Percentiles rank a stretch among this genome's conserved stretches.
phyloP scores from a whole-genome alignment of 306 rosid species.

The Trifolium subterraneum region DNA sequence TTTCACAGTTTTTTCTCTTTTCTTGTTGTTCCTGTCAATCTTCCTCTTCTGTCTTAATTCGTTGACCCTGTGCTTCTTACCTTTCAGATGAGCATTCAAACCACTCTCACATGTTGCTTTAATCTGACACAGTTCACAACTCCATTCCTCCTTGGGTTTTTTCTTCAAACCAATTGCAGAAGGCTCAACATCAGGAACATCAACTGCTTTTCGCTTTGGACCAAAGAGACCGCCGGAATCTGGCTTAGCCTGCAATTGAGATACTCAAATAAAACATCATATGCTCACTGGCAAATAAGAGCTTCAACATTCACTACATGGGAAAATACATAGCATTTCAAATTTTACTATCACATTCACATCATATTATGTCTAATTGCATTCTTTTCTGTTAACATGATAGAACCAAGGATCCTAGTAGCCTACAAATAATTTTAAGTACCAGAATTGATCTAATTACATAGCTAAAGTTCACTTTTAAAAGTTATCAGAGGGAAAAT shows the following conservation, averaged over 20 bases:
- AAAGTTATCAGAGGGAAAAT: too few relatives aligned
- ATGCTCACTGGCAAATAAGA: constrained; percentile 24
- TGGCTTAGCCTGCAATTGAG: constrained; percentile 68
- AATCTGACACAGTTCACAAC: constrained; percentile 64
- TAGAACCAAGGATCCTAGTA: not conserved
- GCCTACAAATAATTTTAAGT: not conserved
- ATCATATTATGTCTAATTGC: too few relatives aligned
- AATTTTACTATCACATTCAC: too few relatives aligned
- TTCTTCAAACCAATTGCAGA: constrained; percentile 44
- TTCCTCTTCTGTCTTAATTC: constrained; percentile 43
- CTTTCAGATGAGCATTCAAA: constrained; percentile 58
- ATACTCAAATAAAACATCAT: constrained; percentile 41
- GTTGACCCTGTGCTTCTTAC: constrained; percentile 73
- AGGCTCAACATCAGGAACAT: constrained; percentile 18
- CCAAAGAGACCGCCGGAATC: constrained; percentile 28
- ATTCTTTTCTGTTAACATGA: not conserved
- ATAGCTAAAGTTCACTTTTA: not conserved
- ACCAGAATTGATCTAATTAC: not conserved
- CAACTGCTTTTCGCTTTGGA: constrained; percentile 54
- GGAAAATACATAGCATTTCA: too few relatives aligned
- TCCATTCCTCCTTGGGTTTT: constrained; percentile 62
- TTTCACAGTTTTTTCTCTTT: constrained; percentile 30
- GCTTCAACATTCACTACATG: constrained; percentile 23
- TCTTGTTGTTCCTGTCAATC: constrained; percentile 26
- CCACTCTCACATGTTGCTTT: constrained; percentile 42